Evolutionary conservation across 768 basidiomycete species (phyloP).

Genomic region (Russula emetica): DNA sequence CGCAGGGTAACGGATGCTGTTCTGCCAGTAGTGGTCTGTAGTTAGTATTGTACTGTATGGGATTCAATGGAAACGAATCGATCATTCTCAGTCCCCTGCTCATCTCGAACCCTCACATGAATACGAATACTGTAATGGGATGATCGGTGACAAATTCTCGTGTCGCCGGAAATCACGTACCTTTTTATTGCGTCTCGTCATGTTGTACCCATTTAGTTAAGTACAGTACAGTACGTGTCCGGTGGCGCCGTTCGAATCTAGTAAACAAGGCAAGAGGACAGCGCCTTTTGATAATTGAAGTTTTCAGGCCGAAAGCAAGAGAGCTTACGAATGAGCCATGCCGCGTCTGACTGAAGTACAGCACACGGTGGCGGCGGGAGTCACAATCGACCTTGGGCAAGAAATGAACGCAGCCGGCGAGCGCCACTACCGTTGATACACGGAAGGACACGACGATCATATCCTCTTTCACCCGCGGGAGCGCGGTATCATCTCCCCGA

Average conservation of each 20-base stretch:
- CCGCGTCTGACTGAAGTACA: conserved; percentile 98
- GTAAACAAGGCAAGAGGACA: conserved; percentile 1
- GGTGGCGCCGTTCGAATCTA: conserved; percentile 53
- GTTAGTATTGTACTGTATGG: no score
- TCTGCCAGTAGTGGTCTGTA: no score
- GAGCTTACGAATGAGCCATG: conserved; percentile 93
- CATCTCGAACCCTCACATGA: not conserved
- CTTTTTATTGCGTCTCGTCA: not conserved
- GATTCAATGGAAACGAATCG: not conserved
- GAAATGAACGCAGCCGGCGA: conserved; percentile 1
- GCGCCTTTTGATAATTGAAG: not conserved
- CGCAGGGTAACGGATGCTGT: no score
- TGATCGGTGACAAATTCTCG: not conserved
- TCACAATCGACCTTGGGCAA: conserved; percentile 70
- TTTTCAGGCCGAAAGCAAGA: not conserved
- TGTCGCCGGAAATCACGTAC: not conserved
- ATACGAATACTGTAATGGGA: not conserved
- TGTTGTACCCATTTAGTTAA: conserved; percentile 10
- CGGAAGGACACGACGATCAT: conserved; percentile 98
- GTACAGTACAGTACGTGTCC: conserved; percentile 43
- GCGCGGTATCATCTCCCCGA: conserved; percentile 84
- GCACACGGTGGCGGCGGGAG: conserved; percentile 82
- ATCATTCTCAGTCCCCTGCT: not conserved
- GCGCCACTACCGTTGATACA: conserved; percentile 68
- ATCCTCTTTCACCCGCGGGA: conserved; percentile 89